phyloP scores from a whole-genome alignment of 192 early-diverging fungal genomes.

The Coemansia sp. region DNA sequence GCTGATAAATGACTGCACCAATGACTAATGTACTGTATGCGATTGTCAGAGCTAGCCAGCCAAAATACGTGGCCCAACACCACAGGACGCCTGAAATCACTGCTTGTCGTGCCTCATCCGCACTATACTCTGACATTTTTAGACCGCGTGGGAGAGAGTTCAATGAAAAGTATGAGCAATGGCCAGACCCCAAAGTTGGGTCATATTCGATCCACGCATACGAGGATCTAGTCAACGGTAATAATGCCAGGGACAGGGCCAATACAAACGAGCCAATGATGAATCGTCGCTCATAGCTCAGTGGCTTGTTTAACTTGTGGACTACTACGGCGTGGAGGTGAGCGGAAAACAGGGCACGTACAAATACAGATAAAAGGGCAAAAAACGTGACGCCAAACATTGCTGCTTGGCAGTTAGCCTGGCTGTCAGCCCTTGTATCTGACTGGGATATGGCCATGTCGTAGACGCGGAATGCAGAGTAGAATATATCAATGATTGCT shows the following conservation, averaged over 20 bases:
- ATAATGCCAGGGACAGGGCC: conserved; percentile 23
- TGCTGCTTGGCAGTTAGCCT: conserved; percentile 39
- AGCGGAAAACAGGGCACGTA: conserved; percentile 27
- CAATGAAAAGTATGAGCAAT: conserved; percentile 44
- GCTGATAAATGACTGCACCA: conserved; percentile 17
- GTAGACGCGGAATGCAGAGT: conserved; percentile 26
- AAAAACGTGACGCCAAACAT: conserved; percentile 45
- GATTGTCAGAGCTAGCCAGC: conserved; percentile 35
- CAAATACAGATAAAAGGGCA: conserved; percentile 32
- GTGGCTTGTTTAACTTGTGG: conserved; percentile 12
- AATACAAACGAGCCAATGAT: conserved; percentile 20
- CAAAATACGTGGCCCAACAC: conserved; percentile 43
- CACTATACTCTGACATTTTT: background rate
- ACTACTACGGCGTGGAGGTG: conserved; percentile 32
- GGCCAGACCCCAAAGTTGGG: conserved; percentile 37
- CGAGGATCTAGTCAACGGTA: conserved; percentile 25
- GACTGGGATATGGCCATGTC: conserved; percentile 28
- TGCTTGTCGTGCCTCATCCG: conserved; percentile 14
- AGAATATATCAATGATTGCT: conserved; percentile 23
- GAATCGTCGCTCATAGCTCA: conserved; percentile 28
- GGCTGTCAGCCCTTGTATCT: conserved; percentile 29
- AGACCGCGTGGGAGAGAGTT: conserved; percentile 20
- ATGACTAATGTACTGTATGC: conserved; percentile 23
- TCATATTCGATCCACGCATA: conserved; percentile 41
- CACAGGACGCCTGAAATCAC: conserved; percentile 29